phyloP scores from a whole-genome alignment of 495 filamentous ascomycete species.

The Xylaria curta region DNA sequence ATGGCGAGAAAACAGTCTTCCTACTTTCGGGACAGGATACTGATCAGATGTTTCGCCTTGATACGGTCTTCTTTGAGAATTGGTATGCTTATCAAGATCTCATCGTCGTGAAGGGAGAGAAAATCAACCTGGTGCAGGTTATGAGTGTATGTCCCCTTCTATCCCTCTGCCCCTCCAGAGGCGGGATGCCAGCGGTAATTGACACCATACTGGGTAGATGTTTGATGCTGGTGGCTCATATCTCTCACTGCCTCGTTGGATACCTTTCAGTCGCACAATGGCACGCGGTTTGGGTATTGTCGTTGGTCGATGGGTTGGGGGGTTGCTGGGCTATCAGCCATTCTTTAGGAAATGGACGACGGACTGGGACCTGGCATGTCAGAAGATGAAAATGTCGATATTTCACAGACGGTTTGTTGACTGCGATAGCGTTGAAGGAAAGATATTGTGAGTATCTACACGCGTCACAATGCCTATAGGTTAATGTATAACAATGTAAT shows the following conservation, averaged over 20 bases:
- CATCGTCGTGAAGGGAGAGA: conserved; percentile 46
- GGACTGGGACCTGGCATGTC: conserved; percentile 56
- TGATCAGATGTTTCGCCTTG: conserved; percentile 44
- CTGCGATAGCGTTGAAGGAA: not conserved
- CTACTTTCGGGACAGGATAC: conserved; percentile 44
- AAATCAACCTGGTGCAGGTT: conserved; percentile 53
- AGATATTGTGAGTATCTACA: not conserved
- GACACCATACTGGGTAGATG: conserved; percentile 39
- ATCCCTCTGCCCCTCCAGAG: not conserved
- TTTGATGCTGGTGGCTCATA: conserved; percentile 58
- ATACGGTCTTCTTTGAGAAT: conserved; percentile 61
- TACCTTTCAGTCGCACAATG: conserved; percentile 50
- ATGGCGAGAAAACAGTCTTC: conserved; percentile 34
- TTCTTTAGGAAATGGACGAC: conserved; percentile 58
- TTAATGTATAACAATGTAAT: not conserved
- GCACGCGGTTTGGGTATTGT: conserved; percentile 49
- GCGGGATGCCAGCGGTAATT: not conserved
- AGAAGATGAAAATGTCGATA: conserved; percentile 49
- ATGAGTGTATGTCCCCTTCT: conserved; percentile 45
- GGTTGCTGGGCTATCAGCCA: conserved; percentile 59
- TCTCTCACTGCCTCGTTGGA: conserved; percentile 51
- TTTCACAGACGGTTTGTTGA: conserved; percentile 47
- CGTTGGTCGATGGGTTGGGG: conserved; percentile 55
- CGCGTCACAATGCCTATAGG: not conserved
- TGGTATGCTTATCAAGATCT: conserved; percentile 62